Base-by-base conservation (phyloP, 2,329 filamentous ascomycete species). In the Zymoseptoria crescenta region DNA sequence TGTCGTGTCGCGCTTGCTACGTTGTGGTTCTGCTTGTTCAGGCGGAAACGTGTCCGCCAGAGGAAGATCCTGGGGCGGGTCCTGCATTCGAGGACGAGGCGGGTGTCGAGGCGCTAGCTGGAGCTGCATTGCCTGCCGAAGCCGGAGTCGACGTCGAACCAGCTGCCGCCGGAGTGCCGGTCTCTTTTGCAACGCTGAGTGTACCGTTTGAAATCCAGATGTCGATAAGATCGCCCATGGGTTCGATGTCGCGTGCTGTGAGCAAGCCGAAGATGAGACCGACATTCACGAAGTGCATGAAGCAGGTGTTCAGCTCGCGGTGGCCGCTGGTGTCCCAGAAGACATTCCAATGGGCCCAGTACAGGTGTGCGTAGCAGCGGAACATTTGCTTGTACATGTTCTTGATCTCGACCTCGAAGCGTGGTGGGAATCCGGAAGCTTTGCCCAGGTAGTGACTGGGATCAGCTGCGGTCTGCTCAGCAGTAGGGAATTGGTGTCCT, bases 191-290 rank as follows among this genome's bases (percentile, higher is more conserved):
- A 62, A 65, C 61, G 9, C 91, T 91, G 67, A 97, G 88, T 27
- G 92, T 89, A 60, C 92, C 91, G 71, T 93, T 93, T 63, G 87
- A 87, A 27, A 91, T 86, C 87, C 92, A 96, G 53, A 96, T 82
- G 69, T 96, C 91, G 67, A 97, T 89, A 67, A 97, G 77, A 27
- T 90, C 91, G 78, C 95, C 90, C 91, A 97, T 96, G 21, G 93
- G 93, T 80, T 96, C 92, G 68, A 95, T 83, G 75, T 96, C 93
- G 70, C 91, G 88, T 60, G 91, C 90, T 66, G 88, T 88, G 62
- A 97, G 83, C 77, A 97, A 69, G 13, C 75, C 75, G 61, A 91
- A 86, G 70, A 96, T 84, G 70, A 91, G 92, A 57, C 91, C 94
- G 53, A 80, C 79, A 61, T 80, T 80, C 68, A 80, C 73, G 64